These are phyloP conservation scores for Pyrus hybrid DNA, from an alignment of 331 rosid species.

Conservation along the genomic window DNA sequence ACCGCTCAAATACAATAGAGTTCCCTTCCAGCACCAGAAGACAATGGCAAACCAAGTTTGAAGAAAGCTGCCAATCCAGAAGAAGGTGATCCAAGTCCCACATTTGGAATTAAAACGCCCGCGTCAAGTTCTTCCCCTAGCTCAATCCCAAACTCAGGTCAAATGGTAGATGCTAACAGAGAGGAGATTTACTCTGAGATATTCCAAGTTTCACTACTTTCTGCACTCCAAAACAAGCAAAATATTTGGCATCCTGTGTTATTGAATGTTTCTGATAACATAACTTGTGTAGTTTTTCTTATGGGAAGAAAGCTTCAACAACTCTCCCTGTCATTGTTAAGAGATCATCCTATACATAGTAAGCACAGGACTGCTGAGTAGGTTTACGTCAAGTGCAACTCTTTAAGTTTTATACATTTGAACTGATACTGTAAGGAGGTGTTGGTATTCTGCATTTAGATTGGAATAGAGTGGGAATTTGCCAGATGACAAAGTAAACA, in stretches of 20 bases:
- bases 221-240: slow-evolving; percentile 26
- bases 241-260: slow-evolving; percentile 50
- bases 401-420: too few species aligned
- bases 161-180: slow-evolving; percentile 15
- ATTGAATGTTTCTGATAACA: slow-evolving; percentile 9
- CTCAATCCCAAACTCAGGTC: slow-evolving; percentile 37
- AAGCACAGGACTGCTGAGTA: too few species aligned
- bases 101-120: slow-evolving; percentile 46
- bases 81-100: slow-evolving; percentile 50
- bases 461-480: too few species aligned
- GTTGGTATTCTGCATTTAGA: too few species aligned
- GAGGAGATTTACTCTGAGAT: slow-evolving; percentile 31
- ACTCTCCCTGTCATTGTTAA: too few species aligned
- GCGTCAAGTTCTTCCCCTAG: slow-evolving; percentile 39
- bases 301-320: too few species aligned
- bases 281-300: background rate
- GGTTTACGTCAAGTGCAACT: too few species aligned
- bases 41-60: background rate
- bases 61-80: slow-evolving; percentile 29
- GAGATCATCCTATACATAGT: too few species aligned
- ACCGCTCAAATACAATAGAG: slow-evolving; percentile 20
- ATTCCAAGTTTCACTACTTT: slow-evolving; percentile 32
- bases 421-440: too few species aligned
- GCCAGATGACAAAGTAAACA: too few species aligned
- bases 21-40: slow-evolving; percentile 32